Evolutionary conservation across 164 flowering plant species (phyloP).

Genomic region (Berberis thunbergii): DNA sequence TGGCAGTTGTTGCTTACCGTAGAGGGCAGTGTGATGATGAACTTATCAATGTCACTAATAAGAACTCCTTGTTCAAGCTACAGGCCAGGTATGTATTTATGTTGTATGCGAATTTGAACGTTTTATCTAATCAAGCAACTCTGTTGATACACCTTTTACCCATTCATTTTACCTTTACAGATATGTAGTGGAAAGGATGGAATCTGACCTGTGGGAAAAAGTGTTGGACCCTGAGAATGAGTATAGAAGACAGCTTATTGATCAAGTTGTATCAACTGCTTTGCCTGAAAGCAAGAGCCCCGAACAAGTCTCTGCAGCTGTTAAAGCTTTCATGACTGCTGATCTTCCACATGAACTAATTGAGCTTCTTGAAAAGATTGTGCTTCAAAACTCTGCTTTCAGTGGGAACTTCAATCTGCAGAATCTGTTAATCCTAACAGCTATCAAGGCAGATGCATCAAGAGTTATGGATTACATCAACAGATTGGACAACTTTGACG

Average conservation of each 20-base stretch:
- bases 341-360: slow-evolving; percentile 98
- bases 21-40: slow-evolving; percentile 99
- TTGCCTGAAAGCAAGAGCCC: slow-evolving; percentile 99
- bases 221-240: slow-evolving; percentile 90
- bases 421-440: slow-evolving; percentile 82
- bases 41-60: slow-evolving; percentile 92
- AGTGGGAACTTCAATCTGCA: slow-evolving; percentile 98
- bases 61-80: slow-evolving; percentile 87
- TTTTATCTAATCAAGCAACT: too few relatives aligned
- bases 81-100: slow-evolving; percentile 74
- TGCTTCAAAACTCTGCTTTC: slow-evolving; percentile 96
- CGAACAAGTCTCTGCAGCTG: slow-evolving; percentile 98
- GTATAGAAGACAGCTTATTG: slow-evolving; percentile 89
- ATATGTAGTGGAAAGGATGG: slow-evolving; percentile 99
- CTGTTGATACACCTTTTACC: too few relatives aligned
- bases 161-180: slow-evolving; percentile 26
- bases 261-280: slow-evolving; percentile 96
- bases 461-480: slow-evolving; percentile 97
- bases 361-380: slow-evolving; percentile 98
- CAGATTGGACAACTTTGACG: slow-evolving; percentile 95
- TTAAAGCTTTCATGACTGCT: slow-evolving; percentile 99
- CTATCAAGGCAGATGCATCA: slow-evolving; percentile 96
- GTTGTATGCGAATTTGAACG: too few relatives aligned
- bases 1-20: slow-evolving; percentile 96
- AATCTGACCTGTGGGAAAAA: slow-evolving; percentile 91